Conservation (phyloP, 305 asterid species). For the Stenogyne calaminthoides region DNA sequence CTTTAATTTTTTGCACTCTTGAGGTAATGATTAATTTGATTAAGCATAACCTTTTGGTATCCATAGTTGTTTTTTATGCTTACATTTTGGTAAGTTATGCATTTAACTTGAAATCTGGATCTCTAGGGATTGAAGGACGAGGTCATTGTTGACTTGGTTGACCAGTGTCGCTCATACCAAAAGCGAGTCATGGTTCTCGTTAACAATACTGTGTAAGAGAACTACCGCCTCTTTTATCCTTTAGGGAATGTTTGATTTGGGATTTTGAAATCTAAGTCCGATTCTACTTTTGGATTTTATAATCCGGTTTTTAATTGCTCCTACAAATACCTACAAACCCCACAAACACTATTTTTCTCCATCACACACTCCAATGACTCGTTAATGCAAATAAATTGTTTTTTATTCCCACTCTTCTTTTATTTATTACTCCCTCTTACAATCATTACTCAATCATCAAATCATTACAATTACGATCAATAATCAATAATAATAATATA, state of each 20-base stretch:
- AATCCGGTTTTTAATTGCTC: not conserved
- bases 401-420: too few species aligned
- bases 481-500: too few species aligned
- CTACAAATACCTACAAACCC: too few species aligned
- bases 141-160: conserved; percentile 86
- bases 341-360: too few species aligned
- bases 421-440: too few species aligned
- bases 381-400: too few species aligned
- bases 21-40: conserved; percentile 4
- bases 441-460: too few species aligned
- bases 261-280: not conserved
- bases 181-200: conserved; percentile 86
- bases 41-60: not conserved
- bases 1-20: conserved; percentile 2
- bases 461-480: too few species aligned
- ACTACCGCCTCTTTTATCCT: not conserved
- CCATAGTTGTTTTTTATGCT: not conserved
- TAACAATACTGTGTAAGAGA: conserved; percentile 78
- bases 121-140: conserved; percentile 79
- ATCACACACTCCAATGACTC: too few species aligned
- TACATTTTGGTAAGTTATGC: not conserved
- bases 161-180: conserved; percentile 87
- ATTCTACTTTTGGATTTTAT: not conserved
- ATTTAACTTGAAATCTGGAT: not conserved
- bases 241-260: not conserved